phyloP scores from a whole-genome alignment of 768 basidiomycete species.

The Tricholoma flavovirens region DNA sequence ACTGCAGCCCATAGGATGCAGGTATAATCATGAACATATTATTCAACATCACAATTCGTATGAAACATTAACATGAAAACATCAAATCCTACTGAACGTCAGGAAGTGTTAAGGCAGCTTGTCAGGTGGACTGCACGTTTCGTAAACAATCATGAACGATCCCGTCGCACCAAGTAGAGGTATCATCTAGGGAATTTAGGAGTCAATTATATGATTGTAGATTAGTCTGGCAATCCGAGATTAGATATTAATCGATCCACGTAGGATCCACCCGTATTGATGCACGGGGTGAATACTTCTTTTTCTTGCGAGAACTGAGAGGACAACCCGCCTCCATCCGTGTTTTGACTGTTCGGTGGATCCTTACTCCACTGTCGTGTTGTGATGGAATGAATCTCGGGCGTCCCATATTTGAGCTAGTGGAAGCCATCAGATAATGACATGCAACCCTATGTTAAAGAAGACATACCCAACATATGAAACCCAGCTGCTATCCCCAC shows the following conservation, averaged over 20 bases:
- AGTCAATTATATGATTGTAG: neutral
- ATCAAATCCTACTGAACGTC: too few relatives aligned
- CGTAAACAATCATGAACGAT: too few relatives aligned
- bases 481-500: constrained; percentile 24
- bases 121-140: too few relatives aligned
- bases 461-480: constrained; percentile 10
- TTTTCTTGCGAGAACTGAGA: constrained; percentile 10
- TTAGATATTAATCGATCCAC: constrained; percentile 29
- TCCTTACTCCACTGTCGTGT: constrained; percentile 29
- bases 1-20: too few relatives aligned
- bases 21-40: too few relatives aligned
- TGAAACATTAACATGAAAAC: too few relatives aligned
- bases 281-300: constrained; percentile 24
- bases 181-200: too few relatives aligned
- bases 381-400: constrained; percentile 36
- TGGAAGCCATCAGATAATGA: neutral
- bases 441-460: too few relatives aligned
- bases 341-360: constrained; percentile 47
- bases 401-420: constrained; percentile 27
- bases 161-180: too few relatives aligned
- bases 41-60: too few relatives aligned
- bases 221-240: neutral
- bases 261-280: constrained; percentile 24
- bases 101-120: too few relatives aligned
- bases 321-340: constrained; percentile 44